Conservation (phyloP, 176 grass and related monocot genomes). For the Cenchrus purpureus region DNA sequence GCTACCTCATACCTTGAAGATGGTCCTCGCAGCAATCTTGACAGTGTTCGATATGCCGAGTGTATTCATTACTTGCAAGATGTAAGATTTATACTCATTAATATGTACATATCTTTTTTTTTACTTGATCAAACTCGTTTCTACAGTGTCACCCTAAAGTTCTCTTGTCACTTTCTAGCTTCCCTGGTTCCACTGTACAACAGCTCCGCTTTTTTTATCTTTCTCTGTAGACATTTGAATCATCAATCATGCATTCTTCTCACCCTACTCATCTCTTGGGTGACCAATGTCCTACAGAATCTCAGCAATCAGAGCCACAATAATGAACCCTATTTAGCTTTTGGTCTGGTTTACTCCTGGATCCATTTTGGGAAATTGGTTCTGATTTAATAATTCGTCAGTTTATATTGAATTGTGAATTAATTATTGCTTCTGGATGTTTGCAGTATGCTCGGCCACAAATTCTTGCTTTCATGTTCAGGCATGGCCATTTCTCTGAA, state of each 20-base stretch:
- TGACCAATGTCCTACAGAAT: background rate
- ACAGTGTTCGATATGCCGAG: conserved; percentile 74
- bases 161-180: conserved; percentile 31
- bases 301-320: conserved; percentile 17
- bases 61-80: conserved; percentile 97
- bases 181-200: background rate
- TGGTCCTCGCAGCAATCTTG: conserved; percentile 86
- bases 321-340: conserved; percentile 18
- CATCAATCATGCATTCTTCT: conserved; percentile 13
- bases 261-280: background rate
- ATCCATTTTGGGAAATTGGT: conserved; percentile 30
- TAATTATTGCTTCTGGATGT: conserved; percentile 24
- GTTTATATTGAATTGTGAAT: conserved; percentile 21
- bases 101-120: conserved; percentile 17
- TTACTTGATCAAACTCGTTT: conserved; percentile 27
- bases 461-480: conserved; percentile 94
- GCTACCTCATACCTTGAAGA: conserved; percentile 68
- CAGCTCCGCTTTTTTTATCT: background rate
- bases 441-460: conserved; percentile 81
- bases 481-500: conserved; percentile 85
- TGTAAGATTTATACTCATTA: conserved; percentile 60
- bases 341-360: conserved; percentile 8
- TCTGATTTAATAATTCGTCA: conserved; percentile 17
- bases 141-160: background rate
- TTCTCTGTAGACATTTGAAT: conserved; percentile 7